Evolutionary conservation across 345 rosid species (phyloP).

Genomic region (Eucalyptus caleyi): DNA sequence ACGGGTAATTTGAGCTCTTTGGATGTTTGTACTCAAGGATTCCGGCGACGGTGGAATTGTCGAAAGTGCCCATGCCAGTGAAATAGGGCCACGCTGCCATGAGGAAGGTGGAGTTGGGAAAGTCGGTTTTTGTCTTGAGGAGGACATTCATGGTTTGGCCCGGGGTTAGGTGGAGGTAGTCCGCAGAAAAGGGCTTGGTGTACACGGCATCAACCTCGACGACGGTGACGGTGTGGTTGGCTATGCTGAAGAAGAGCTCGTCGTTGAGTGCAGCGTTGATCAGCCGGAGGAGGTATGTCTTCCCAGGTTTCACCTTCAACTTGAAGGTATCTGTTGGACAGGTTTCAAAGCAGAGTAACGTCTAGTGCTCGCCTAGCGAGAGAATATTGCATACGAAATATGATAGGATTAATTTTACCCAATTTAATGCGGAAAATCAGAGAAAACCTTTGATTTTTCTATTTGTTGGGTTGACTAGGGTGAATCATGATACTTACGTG

Average conservation of each 20-base stretch:
- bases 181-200: slow-evolving; percentile 21
- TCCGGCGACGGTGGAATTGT: slow-evolving; percentile 29
- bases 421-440: background rate
- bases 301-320: slow-evolving; percentile 37
- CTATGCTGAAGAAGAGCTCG: slow-evolving; percentile 44
- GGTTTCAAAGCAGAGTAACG: background rate
- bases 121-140: slow-evolving; percentile 16
- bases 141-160: slow-evolving; percentile 42
- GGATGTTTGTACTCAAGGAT: slow-evolving; percentile 24
- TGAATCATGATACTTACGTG: background rate
- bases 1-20: background rate
- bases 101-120: slow-evolving; percentile 28
- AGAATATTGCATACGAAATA: background rate
- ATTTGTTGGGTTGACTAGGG: background rate
- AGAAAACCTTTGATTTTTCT: background rate
- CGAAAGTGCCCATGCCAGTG: slow-evolving; percentile 19
- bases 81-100: slow-evolving; percentile 31
- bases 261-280: slow-evolving; percentile 55
- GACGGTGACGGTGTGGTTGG: slow-evolving; percentile 26
- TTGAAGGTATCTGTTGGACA: slow-evolving; percentile 19
- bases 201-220: slow-evolving; percentile 31
- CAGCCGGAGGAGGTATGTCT: slow-evolving; percentile 32
- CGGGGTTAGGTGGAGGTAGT: slow-evolving; percentile 9
- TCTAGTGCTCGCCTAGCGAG: background rate
- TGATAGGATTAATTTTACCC: background rate